Percentiles rank a stretch among this genome's conserved stretches.
These are phyloP conservation scores for Amanita brunnescens DNA, from an alignment of 768 basidiomycete species.

Conservation along the genomic window DNA sequence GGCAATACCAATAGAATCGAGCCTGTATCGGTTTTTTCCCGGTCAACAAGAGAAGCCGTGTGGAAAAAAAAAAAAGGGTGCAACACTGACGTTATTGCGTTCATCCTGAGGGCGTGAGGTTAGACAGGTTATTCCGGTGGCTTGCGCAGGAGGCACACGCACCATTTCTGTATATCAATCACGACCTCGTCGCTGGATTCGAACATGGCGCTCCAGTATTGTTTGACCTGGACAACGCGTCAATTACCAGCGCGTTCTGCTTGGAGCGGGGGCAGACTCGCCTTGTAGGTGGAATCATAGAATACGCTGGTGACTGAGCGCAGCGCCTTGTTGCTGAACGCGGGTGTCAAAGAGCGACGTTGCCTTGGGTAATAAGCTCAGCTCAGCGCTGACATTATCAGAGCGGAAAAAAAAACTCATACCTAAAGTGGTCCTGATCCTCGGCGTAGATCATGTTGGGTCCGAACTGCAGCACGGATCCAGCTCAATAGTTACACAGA, in stretches of 20 bases:
- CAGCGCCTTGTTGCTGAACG: not conserved
- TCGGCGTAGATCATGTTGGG: slow-evolving; percentile 32
- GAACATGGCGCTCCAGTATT: slow-evolving; percentile 18
- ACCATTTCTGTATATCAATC: slow-evolving; percentile 44
- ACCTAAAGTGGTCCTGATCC: slow-evolving; percentile 40
- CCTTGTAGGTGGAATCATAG: slow-evolving; percentile 45
- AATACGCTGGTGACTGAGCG: slow-evolving; percentile 28
- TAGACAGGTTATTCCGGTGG: not conserved
- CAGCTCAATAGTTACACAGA: not conserved
- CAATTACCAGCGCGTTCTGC: not conserved
- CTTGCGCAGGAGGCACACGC: slow-evolving; percentile 2
- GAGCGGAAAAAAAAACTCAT: not conserved
- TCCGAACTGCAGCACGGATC: slow-evolving; percentile 23
- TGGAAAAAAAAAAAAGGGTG: not conserved
- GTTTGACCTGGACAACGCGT: slow-evolving; percentile 23
- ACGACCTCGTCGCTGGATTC: slow-evolving; percentile 20
- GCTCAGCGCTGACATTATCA: not conserved
- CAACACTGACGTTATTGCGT: slow-evolving; percentile 29
- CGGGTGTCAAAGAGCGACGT: slow-evolving; percentile 23
- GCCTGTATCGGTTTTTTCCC: slow-evolving; percentile 24
- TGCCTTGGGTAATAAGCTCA: slow-evolving; percentile 22
- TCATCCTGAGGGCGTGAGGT: slow-evolving; percentile 27
- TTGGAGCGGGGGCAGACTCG: slow-evolving; percentile 7
- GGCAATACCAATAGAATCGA: slow-evolving; percentile 34
- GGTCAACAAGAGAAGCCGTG: not conserved